A percentile compares a stretch with the other conserved stretches of the same genome.
phyloP scores from a whole-genome alignment of 2,329 filamentous ascomycete species.

The Aspergillus luchuensis region DNA sequence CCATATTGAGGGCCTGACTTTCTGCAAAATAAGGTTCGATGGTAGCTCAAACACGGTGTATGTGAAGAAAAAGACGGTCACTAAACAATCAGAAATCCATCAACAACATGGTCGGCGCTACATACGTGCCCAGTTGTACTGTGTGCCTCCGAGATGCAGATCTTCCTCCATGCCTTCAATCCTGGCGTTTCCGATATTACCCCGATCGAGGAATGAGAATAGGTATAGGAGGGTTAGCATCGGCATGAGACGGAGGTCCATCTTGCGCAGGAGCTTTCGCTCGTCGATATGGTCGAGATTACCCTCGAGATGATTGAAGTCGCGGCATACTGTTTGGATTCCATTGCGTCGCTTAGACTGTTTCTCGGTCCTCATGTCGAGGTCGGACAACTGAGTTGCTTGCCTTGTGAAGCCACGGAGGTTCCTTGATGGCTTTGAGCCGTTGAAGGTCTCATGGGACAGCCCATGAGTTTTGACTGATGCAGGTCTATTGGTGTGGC shows the following conservation, averaged over 20 bases:
- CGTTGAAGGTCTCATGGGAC: neutral
- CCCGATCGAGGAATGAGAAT: conserved; percentile 11
- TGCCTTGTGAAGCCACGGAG: neutral
- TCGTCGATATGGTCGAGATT: neutral
- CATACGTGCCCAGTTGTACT: conserved; percentile 13
- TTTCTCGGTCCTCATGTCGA: neutral
- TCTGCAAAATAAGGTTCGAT: conserved; percentile 29
- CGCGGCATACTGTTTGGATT: neutral
- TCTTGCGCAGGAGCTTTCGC: conserved; percentile 7
- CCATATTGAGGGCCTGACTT: conserved; percentile 32
- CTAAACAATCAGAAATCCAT: conserved; percentile 13
- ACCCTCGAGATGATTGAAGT: neutral
- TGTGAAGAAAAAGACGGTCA: conserved; percentile 35
- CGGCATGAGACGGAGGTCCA: conserved; percentile 11
- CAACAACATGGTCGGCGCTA: neutral
- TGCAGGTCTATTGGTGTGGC: neutral
- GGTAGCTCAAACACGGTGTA: conserved; percentile 27
- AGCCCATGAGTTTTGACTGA: neutral
- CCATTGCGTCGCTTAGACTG: neutral
- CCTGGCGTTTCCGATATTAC: conserved; percentile 11
- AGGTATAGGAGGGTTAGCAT: conserved; percentile 11
- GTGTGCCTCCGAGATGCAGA: neutral
- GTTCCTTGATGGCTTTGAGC: neutral
- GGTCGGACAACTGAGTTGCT: neutral
- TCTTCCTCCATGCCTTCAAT: conserved; percentile 14